Evolutionary conservation across 2,329 filamentous ascomycete species (phyloP), one percentile per base, ranked within the genome.

Genomic region (Mariannaea elegans): DNA sequence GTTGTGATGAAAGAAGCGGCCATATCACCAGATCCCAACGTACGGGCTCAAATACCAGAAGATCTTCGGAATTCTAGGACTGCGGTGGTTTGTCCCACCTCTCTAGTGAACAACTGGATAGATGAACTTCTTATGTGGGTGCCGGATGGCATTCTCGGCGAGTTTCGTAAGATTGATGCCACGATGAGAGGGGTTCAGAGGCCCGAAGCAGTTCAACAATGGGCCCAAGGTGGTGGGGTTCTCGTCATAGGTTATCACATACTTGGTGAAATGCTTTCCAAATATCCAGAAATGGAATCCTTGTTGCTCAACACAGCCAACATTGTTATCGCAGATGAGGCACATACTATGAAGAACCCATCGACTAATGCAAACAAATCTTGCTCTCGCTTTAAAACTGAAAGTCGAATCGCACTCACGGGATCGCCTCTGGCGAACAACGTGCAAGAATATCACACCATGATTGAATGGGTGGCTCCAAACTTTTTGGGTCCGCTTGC

Each of bases 391-490:
- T 90, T 97, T 71, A 81, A 74, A 60, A 91, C 93, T 0, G 85
- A 80, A 53, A 89, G 84, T 60, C 87, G 93, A 10, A 91, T 97
- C 64, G 94, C 93, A 6, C 80, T 97, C 62, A 97, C 93, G 1
- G 94, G 93, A 1, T 94, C 93, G 0, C 94, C 94, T 1, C 80
- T 97, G 50, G 88, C 91, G 4, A 97, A 97, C 71, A 91, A 92
- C 50, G 87, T 97, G 0, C 80, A 84, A 24, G 94, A 97, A 68
- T 97, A 97, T 71, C 93, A 89, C 71, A 80, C 88, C n/a, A 92
- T 97, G 86, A 90, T 97, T 58, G 85, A 94, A 63, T 97, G 93
- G 92, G 87, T 95, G 49, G 89, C 92, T 2, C 91, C 91, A 0
- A 87, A 86, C 21, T 97, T 92, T 72, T 81, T 97, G 3, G 93